Evolutionary conservation across 805 yeast genomes (phyloP).

Genomic region (Candida corydali): DNA sequence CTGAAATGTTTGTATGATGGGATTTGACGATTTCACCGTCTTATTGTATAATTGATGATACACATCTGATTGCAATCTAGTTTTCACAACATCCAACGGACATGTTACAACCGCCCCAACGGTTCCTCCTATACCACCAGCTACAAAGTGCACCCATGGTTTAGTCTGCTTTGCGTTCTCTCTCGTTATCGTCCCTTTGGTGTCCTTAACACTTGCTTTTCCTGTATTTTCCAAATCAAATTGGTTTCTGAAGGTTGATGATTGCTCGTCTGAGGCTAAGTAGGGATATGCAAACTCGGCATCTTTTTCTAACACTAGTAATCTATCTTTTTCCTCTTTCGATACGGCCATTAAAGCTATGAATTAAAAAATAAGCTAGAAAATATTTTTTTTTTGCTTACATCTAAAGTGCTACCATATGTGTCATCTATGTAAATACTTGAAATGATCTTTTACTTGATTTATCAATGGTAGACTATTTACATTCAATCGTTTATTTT

Average conservation of each 20-base stretch:
- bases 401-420: not conserved
- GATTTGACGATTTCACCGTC: conserved; percentile 37
- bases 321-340: conserved; percentile 11
- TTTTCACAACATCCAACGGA: conserved; percentile 94
- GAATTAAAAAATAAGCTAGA: not conserved
- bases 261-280: conserved; percentile 69
- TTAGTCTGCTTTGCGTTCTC: conserved; percentile 14
- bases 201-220: not conserved
- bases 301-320: conserved; percentile 39
- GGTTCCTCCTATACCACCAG: conserved; percentile 96
- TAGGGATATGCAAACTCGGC: conserved; percentile 58
- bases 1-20: conserved; percentile 45
- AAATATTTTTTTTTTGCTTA: not conserved
- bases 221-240: conserved; percentile 5
- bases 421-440: not conserved
- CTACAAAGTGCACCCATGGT: conserved; percentile 76
- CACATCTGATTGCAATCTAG: conserved; percentile 88
- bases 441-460: too few relatives aligned
- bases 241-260: conserved; percentile 45
- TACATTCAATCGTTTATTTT: not conserved
- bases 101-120: conserved; percentile 92
- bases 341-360: not conserved
- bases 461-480: too few relatives aligned
- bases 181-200: not conserved
- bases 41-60: conserved; percentile 55